A percentile compares a stretch with the other conserved stretches of the same genome.
phyloP scores from a whole-genome alignment of 116 monocot species.

The Papilionanthe hybrid region DNA sequence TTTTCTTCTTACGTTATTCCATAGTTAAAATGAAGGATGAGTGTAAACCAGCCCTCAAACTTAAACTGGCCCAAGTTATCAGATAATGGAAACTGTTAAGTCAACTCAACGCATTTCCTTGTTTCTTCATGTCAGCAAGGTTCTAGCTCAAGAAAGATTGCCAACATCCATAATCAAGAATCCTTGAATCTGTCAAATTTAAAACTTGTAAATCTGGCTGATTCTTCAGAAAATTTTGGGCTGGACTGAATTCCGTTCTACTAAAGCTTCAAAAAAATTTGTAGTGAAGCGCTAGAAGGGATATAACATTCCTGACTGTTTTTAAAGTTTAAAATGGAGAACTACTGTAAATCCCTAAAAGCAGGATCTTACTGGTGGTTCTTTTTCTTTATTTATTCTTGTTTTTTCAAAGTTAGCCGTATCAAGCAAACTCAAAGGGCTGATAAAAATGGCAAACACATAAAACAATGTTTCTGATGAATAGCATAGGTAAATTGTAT shows the following conservation, averaged over 20 bases:
- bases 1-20: not conserved
- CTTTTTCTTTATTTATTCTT: not conserved
- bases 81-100: not conserved
- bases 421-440: no score
- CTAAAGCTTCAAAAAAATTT: not conserved
- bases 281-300: not conserved
- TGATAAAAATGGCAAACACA: no score
- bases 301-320: no score
- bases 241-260: not conserved
- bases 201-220: not conserved
- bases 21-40: not conserved
- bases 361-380: not conserved
- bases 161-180: no score
- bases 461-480: no score
- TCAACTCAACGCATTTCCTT: not conserved
- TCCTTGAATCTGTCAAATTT: not conserved
- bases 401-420: not conserved
- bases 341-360: no score
- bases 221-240: not conserved
- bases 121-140: no score
- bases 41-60: not conserved
- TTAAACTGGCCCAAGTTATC: not conserved
- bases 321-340: no score
- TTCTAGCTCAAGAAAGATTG: no score
- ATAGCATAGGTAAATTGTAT: not conserved